Evolutionary conservation across 2,329 filamentous ascomycete species (phyloP).

Genomic region (Ceratocystiopsis minuta): DNA sequence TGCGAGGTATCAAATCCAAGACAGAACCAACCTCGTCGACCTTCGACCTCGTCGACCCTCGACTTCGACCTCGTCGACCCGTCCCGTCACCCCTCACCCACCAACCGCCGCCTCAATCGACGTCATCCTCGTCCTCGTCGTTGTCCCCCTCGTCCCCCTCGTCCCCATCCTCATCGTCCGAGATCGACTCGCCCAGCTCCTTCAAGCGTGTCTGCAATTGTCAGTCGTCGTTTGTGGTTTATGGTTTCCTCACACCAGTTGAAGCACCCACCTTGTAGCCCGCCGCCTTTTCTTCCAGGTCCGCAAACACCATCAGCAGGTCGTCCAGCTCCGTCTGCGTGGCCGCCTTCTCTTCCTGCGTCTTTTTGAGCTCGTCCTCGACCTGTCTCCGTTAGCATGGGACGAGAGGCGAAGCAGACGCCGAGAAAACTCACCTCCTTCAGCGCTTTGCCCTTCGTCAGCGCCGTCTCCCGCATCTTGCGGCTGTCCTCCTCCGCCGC

Average conservation of each 20-base stretch:
- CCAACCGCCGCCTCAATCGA: conserved; percentile 13
- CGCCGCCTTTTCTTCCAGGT: conserved; percentile 58
- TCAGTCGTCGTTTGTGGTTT: no score
- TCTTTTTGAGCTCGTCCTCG: conserved; percentile 22
- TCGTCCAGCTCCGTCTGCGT: conserved; percentile 63
- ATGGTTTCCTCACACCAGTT: no score
- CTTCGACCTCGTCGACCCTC: no score
- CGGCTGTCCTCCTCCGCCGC: conserved; percentile 11
- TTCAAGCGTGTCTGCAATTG: conserved; percentile 35
- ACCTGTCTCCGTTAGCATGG: conserved; percentile 11
- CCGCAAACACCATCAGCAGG: conserved; percentile 62
- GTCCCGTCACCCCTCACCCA: no score
- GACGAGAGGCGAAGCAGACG: no score
- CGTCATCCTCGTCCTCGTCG: conserved; percentile 30
- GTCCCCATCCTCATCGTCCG: conserved; percentile 56
- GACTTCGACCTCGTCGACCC: no score
- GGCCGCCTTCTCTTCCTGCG: conserved; percentile 42
- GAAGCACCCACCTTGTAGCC: conserved; percentile 48
- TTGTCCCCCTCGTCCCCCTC: conserved; percentile 37
- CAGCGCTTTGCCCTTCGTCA: conserved; percentile 15
- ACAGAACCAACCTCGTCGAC: no score
- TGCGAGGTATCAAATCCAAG: neutral
- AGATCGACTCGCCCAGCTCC: conserved; percentile 50
- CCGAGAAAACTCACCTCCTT: conserved; percentile 9
- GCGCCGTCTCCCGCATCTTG: conserved; percentile 15